Conservation (phyloP, 345 rosid genomes). For the Barbarea vulgaris region DNA sequence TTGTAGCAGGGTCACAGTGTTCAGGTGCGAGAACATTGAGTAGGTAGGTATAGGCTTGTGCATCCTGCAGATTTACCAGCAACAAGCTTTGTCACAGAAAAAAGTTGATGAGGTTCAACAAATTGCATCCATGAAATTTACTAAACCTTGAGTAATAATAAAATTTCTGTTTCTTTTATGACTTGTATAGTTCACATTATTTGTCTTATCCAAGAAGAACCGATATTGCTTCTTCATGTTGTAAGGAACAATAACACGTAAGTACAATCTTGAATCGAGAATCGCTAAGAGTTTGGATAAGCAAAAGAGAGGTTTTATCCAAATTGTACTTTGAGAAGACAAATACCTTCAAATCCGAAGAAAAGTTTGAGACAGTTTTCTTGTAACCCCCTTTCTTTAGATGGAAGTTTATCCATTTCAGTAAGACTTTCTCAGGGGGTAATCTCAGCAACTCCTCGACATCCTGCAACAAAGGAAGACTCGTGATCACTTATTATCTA, state of each 20-base stretch:
- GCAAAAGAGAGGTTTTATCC: conserved; percentile 9
- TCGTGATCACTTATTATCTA: background rate
- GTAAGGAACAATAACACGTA: conserved; percentile 8
- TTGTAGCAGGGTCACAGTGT: conserved; percentile 71
- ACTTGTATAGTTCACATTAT: background rate
- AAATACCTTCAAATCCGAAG: conserved; percentile 82
- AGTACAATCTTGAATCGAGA: background rate
- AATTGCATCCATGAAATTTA: background rate
- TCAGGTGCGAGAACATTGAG: conserved; percentile 94
- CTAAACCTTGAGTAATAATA: background rate
- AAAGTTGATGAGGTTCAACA: background rate
- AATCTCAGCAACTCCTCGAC: conserved; percentile 86
- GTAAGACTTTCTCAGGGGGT: conserved; percentile 84
- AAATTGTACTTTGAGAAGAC: conserved; percentile 1
- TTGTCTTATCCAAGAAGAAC: background rate
- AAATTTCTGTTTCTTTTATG: background rate
- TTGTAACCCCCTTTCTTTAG: conserved; percentile 85
- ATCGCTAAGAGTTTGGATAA: background rate
- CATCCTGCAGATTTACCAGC: conserved; percentile 63
- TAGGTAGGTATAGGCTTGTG: conserved; percentile 80
- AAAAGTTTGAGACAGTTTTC: conserved; percentile 77
- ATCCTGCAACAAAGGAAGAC: conserved; percentile 54
- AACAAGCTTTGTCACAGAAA: background rate
- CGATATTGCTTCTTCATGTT: conserved; percentile 9
- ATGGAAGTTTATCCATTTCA: conserved; percentile 95